Evolutionary conservation across 306 rosid species (phyloP).

Genomic region (Fagus crenata): DNA sequence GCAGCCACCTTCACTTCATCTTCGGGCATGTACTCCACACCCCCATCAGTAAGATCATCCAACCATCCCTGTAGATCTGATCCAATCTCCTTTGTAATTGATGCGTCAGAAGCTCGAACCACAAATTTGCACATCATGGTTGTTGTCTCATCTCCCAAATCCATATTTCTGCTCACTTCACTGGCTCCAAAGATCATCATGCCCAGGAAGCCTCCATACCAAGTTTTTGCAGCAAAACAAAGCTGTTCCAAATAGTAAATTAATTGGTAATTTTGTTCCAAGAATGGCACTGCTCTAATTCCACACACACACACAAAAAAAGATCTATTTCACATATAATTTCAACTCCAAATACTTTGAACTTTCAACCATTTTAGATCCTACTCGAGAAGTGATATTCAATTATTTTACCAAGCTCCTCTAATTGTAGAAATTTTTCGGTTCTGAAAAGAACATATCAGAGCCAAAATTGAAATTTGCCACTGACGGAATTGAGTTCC

Average conservation of each 20-base stretch:
- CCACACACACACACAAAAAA: background rate
- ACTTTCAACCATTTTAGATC: background rate
- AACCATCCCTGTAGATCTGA: constrained; percentile 96
- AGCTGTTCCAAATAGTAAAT: constrained; percentile 44
- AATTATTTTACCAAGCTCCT: background rate
- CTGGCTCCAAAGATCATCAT: constrained; percentile 98
- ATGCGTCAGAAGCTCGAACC: constrained; percentile 90
- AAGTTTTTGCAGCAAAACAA: constrained; percentile 95
- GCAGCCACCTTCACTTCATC: constrained; percentile 93
- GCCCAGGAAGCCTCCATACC: constrained; percentile 97
- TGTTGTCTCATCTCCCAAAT: constrained; percentile 95
- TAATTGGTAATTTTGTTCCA: background rate
- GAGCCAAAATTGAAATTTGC: background rate
- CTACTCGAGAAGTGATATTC: background rate
- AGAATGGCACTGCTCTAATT: constrained; percentile 3
- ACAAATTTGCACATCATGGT: constrained; percentile 95
- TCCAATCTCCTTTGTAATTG: constrained; percentile 87
- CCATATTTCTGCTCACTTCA: constrained; percentile 96
- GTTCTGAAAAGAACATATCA: background rate
- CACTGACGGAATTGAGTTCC: background rate
- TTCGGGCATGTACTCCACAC: constrained; percentile 97
- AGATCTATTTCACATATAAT: background rate
- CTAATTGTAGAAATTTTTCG: background rate
- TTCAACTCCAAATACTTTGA: background rate
- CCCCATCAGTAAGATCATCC: constrained; percentile 98